Conservation (phyloP, 192 early-diverging fungal species). For the Coemansia sp. region DNA sequence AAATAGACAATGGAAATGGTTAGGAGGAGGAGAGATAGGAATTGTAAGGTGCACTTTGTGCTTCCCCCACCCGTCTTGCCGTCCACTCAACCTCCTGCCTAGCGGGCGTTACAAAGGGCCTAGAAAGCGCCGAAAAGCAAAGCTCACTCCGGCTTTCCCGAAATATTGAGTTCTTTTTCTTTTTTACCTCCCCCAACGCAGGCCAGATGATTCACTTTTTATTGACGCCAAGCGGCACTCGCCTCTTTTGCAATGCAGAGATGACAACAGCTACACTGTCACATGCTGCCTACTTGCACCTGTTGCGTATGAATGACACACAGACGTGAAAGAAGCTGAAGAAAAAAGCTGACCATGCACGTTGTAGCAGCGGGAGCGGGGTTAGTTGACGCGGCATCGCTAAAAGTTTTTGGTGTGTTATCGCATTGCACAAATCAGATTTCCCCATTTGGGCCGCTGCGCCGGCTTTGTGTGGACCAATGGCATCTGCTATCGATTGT, state of each 20-base stretch:
- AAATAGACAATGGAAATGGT: background rate
- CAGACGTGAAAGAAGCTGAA: too few relatives aligned
- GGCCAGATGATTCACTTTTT: background rate
- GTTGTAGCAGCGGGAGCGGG: too few relatives aligned
- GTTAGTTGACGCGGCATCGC: too few relatives aligned
- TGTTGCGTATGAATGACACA: too few relatives aligned
- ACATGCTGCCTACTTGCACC: background rate
- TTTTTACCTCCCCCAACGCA: too few relatives aligned
- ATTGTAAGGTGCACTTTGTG: too few relatives aligned
- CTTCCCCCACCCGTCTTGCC: background rate
- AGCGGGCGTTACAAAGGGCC: too few relatives aligned
- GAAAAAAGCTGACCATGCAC: too few relatives aligned
- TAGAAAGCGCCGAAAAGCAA: background rate
- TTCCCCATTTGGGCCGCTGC: background rate
- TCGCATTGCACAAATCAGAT: too few relatives aligned
- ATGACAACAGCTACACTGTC: background rate
- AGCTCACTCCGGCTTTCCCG: background rate
- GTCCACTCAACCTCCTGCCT: background rate
- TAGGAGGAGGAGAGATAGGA: too few relatives aligned
- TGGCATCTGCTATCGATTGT: background rate
- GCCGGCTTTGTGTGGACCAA: slow-evolving; percentile 21
- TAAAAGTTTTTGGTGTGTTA: too few relatives aligned
- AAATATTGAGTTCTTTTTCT: background rate
- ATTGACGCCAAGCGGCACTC: background rate
- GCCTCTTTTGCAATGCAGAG: background rate